Evolutionary conservation across 495 filamentous ascomycete species (phyloP).

Genomic region (Pyrenula massariospora): DNA sequence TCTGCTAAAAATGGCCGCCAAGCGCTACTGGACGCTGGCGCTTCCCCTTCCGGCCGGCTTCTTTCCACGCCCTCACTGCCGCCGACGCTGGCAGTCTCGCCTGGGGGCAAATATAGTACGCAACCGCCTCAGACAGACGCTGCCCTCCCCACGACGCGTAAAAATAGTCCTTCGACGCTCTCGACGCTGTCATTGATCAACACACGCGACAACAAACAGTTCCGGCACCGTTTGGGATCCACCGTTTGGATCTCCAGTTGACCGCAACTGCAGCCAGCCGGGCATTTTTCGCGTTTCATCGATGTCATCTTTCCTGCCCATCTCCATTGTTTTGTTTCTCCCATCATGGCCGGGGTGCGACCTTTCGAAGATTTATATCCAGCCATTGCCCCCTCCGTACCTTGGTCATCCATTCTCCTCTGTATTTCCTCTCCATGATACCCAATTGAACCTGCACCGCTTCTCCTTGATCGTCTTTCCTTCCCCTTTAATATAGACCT

Average conservation of each 20-base stretch:
- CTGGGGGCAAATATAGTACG: background rate
- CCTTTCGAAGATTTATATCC: background rate
- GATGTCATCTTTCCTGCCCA: background rate
- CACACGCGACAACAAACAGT: background rate
- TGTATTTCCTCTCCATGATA: background rate
- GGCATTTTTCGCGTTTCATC: background rate
- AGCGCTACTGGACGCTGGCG: background rate
- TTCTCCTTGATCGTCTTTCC: background rate
- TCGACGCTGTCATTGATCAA: background rate
- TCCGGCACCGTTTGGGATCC: background rate
- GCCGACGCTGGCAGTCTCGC: slow-evolving; percentile 1
- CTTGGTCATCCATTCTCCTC: background rate
- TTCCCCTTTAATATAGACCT: background rate
- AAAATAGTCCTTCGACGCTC: background rate
- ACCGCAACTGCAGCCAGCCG: background rate
- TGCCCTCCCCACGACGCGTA: background rate
- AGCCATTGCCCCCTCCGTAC: background rate
- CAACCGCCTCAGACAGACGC: background rate
- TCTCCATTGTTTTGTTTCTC: background rate
- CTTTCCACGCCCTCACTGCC: background rate
- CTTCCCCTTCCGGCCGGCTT: background rate
- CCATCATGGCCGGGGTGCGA: background rate
- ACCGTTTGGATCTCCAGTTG: background rate
- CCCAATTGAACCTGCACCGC: background rate
- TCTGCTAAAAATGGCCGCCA: background rate